phyloP scores from a whole-genome alignment of 2,329 filamentous ascomycete genomes.

The Zopfia rhizophila region DNA sequence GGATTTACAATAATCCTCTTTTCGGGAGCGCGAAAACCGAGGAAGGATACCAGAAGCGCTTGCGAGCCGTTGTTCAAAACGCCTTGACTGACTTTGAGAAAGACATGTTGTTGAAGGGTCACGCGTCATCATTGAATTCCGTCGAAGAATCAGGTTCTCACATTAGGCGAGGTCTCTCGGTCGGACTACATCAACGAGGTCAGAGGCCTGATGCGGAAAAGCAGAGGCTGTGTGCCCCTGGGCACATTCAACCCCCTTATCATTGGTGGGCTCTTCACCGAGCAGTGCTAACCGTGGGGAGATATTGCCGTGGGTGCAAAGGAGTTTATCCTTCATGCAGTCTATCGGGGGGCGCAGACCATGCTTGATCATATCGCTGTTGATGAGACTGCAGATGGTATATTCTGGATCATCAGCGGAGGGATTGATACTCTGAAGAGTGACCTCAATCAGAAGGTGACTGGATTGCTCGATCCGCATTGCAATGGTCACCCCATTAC shows the following conservation, averaged over 20 bases:
- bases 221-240: conserved; percentile 31
- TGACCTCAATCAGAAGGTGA: conserved; percentile 19
- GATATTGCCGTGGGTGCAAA: neutral
- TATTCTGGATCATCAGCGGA: no score
- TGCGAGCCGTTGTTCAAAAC: conserved; percentile 37
- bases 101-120: conserved; percentile 26
- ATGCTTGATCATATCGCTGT: conserved; percentile 12
- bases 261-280: conserved; percentile 29
- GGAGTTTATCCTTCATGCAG: conserved; percentile 15
- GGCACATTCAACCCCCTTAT: conserved; percentile 36
- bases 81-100: conserved; percentile 26
- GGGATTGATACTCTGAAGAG: conserved; percentile 13
- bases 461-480: conserved; percentile 28
- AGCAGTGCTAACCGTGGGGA: conserved; percentile 31
- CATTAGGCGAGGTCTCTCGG: conserved; percentile 22
- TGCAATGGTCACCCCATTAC: conserved; percentile 39
- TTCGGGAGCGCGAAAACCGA: conserved; percentile 50
- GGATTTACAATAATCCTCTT: conserved; percentile 57
- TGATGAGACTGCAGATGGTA: conserved; percentile 5
- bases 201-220: conserved; percentile 28
- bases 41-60: conserved; percentile 28
- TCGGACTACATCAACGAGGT: conserved; percentile 32
- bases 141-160: neutral
- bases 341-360: conserved; percentile 1
- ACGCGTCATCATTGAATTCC: conserved; percentile 25